phyloP scores from a whole-genome alignment of 257 asterid species.

The Coffea eugenioides region DNA sequence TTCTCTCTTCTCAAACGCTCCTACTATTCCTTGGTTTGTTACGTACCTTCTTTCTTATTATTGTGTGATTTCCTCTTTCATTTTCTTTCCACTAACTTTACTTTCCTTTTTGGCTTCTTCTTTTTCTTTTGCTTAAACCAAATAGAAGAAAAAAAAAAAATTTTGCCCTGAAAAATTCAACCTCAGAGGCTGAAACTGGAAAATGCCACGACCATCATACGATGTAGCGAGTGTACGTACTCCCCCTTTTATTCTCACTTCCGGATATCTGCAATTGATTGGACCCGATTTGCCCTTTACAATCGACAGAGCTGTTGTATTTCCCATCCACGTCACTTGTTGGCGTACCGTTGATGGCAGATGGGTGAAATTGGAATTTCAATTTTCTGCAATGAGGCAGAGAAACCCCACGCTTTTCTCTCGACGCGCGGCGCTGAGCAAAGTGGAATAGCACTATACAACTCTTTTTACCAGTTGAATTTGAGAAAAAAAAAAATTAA shows the following conservation, averaged over 20 bases:
- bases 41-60: constrained; percentile 9
- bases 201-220: not conserved
- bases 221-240: not conserved
- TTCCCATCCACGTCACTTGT: too few species aligned
- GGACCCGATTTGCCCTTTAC: constrained; percentile 12
- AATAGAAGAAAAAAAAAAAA: too few species aligned
- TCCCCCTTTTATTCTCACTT: constrained; percentile 18
- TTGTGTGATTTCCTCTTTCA: not conserved
- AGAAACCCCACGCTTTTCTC: not conserved
- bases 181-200: not conserved
- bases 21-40: constrained; percentile 5
- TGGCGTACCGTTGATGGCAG: not conserved
- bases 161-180: constrained; percentile 9
- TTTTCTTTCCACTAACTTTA: constrained; percentile 6
- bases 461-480: too few species aligned
- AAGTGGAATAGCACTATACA: not conserved
- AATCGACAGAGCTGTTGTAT: not conserved
- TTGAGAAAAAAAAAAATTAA: too few species aligned
- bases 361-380: constrained; percentile 19
- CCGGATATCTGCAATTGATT: constrained; percentile 6
- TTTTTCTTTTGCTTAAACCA: not conserved
- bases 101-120: not conserved
- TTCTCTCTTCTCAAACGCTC: not conserved
- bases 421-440: constrained; percentile 8
- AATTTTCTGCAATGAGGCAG: not conserved